Base-by-base conservation (phyloP, 176 grass and related monocot species). In the Triticum urartu region DNA sequence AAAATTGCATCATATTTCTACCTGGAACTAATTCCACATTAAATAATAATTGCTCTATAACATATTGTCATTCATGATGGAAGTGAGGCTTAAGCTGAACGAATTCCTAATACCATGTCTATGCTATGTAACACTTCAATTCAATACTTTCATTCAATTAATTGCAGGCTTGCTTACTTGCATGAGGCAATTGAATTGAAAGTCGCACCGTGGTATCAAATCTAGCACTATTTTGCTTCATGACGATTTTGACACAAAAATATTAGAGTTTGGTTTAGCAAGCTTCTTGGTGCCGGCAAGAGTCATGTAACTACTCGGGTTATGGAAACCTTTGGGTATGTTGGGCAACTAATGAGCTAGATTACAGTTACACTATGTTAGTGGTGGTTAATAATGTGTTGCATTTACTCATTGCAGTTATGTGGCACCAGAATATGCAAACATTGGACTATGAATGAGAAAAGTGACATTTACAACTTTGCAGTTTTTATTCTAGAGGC, bases 321-420 rank as follows among this genome's bases (percentile, higher is more conserved):
- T 89, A 95, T 95, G 93, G 93, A 91, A 85, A 92, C 93, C 67
- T 95, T 95, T 81, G 91, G 93, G 93, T 95, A 85, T 89, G 89
- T 85, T 85, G 50, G 64, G 12, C 71, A 80, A 72, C 76, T 81
- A 1, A 9, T 69, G 26, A 80, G 20, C 1, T 22, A 80, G 45
- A 66, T 80, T 86, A 63, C 24, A 20, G 22, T 21, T 32, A 62
- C 40, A 54, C 20, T 62, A 69, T 72, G 34, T 11, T 74, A 67
- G 18, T 78, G 48, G 17, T 42, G 65, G 76, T 38, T 88, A 75
- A 77, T 84, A 79, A 81, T 75, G 36, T 28, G 1, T 7, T 81
- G 52, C 3, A 18, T 43, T 92, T 25, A 68, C 78, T 82, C 22
- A 74, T 82, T 89, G 78, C 71, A 95, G 93, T 64, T 95, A 95